Conservation (phyloP, 306 rosid species). For the Medicago arabica region DNA sequence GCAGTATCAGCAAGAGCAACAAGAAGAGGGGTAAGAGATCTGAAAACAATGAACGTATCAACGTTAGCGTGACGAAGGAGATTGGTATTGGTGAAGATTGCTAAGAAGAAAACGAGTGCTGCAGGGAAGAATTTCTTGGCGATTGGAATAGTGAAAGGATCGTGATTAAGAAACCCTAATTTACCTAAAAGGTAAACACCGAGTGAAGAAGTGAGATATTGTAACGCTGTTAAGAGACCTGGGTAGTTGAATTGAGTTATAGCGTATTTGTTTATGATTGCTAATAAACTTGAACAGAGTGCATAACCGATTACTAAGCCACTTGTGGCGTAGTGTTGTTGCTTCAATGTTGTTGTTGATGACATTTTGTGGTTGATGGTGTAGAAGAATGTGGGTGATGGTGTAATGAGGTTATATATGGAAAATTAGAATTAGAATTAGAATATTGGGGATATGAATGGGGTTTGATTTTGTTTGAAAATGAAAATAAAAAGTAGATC, state of each 20-base stretch:
- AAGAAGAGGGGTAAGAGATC: slow-evolving; percentile 89
- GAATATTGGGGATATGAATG: no score
- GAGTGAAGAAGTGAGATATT: slow-evolving; percentile 80
- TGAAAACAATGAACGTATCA: slow-evolving; percentile 90
- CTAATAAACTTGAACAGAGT: slow-evolving; percentile 87
- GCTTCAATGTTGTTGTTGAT: slow-evolving; percentile 48
- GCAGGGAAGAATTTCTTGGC: slow-evolving; percentile 94
- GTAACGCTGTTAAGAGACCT: slow-evolving; percentile 85
- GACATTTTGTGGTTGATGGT: slow-evolving; percentile 38
- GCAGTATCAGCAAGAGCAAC: slow-evolving; percentile 90
- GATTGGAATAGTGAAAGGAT: slow-evolving; percentile 66
- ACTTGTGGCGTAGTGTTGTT: slow-evolving; percentile 67
- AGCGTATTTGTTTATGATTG: slow-evolving; percentile 94
- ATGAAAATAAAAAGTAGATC: neutral
- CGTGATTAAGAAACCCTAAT: slow-evolving; percentile 81
- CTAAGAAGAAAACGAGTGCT: slow-evolving; percentile 85
- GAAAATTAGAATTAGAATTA: neutral
- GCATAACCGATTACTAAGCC: slow-evolving; percentile 85
- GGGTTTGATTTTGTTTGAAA: no score
- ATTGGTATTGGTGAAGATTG: slow-evolving; percentile 95
- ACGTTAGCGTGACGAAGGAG: slow-evolving; percentile 97
- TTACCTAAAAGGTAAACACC: slow-evolving; percentile 85
- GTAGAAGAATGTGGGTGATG: neutral
- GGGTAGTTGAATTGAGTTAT: slow-evolving; percentile 92
- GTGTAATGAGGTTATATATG: neutral